phyloP scores from a whole-genome alignment of 495 filamentous ascomycete genomes.

The Penicillium canariense region DNA sequence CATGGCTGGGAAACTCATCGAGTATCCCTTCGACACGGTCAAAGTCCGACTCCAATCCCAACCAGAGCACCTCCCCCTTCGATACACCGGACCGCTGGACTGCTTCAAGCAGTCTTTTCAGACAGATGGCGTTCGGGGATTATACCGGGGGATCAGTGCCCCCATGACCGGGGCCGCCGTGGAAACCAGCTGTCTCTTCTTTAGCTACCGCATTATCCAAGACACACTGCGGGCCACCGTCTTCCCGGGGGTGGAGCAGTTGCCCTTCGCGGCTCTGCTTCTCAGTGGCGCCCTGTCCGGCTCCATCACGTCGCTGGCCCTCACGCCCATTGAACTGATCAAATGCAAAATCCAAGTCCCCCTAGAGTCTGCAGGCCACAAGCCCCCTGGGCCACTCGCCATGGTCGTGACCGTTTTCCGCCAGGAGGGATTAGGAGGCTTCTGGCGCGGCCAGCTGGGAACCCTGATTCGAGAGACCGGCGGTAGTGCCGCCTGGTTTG shows the following conservation, averaged over 20 bases:
- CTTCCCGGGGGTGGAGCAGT: conserved; percentile 48
- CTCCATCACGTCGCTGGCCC: conserved; percentile 82
- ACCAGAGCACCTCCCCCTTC: conserved; percentile 75
- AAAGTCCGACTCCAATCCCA: conserved; percentile 77
- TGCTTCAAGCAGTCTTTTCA: conserved; percentile 85
- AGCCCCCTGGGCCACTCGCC: conserved; percentile 49
- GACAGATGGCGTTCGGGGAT: conserved; percentile 65
- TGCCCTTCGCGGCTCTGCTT: conserved; percentile 72
- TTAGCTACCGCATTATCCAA: conserved; percentile 74
- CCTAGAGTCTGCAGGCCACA: conserved; percentile 36
- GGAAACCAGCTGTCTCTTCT: conserved; percentile 92
- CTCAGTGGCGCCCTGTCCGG: conserved; percentile 79
- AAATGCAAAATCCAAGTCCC: conserved; percentile 98
- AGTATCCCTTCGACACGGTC: conserved; percentile 98
- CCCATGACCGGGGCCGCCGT: conserved; percentile 88
- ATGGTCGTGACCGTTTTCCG: conserved; percentile 76
- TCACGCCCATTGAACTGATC: conserved; percentile 95
- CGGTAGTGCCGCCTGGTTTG: conserved; percentile 94
- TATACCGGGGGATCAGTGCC: conserved; percentile 92
- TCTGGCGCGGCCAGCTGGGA: conserved; percentile 93
- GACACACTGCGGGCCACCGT: conserved; percentile 59
- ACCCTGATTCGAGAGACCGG: conserved; percentile 94
- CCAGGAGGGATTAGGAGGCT: conserved; percentile 76
- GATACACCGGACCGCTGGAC: conserved; percentile 84
- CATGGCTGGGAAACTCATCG: conserved; percentile 89